Evolutionary conservation across 2,329 filamentous ascomycete species (phyloP).

Genomic region (Colletotrichum truncatum): DNA sequence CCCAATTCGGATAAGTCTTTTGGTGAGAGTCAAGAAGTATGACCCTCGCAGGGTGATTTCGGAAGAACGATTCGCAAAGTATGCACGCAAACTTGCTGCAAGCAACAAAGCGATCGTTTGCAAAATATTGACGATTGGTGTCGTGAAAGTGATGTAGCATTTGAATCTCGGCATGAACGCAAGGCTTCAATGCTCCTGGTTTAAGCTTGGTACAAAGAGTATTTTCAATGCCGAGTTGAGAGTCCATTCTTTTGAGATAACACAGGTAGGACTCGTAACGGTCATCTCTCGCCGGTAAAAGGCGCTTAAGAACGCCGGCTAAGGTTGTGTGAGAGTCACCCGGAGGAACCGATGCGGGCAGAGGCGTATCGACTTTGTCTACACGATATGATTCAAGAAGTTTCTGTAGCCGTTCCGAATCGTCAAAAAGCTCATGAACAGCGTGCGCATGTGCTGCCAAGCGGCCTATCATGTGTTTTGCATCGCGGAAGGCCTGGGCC

Average conservation of each 20-base stretch:
- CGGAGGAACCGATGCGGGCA: constrained; percentile 32
- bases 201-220: constrained; percentile 38
- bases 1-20: constrained; percentile 53
- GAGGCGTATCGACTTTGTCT: not conserved
- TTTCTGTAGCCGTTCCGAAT: constrained; percentile 39
- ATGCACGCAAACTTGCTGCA: constrained; percentile 63
- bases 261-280: constrained; percentile 24
- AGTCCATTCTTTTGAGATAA: constrained; percentile 38
- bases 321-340: constrained; percentile 41
- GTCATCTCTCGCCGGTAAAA: constrained; percentile 34
- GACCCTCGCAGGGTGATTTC: constrained; percentile 44
- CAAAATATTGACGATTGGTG: constrained; percentile 42
- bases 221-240: constrained; percentile 33
- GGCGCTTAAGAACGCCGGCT: constrained; percentile 41
- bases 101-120: constrained; percentile 54
- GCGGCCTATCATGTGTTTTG: constrained; percentile 54
- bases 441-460: constrained; percentile 53
- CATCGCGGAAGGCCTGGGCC: constrained; percentile 35
- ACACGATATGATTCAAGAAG: too few relatives aligned
- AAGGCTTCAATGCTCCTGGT: constrained; percentile 34
- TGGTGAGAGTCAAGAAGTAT: constrained; percentile 46
- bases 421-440: constrained; percentile 45
- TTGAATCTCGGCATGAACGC: constrained; percentile 56
- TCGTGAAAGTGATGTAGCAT: constrained; percentile 56
- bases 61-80: constrained; percentile 56